Percentiles rank a stretch among this genome's conserved stretches.
phyloP scores from a whole-genome alignment of 2,329 filamentous ascomycete genomes.

The Paraconiothyrium sp. region DNA sequence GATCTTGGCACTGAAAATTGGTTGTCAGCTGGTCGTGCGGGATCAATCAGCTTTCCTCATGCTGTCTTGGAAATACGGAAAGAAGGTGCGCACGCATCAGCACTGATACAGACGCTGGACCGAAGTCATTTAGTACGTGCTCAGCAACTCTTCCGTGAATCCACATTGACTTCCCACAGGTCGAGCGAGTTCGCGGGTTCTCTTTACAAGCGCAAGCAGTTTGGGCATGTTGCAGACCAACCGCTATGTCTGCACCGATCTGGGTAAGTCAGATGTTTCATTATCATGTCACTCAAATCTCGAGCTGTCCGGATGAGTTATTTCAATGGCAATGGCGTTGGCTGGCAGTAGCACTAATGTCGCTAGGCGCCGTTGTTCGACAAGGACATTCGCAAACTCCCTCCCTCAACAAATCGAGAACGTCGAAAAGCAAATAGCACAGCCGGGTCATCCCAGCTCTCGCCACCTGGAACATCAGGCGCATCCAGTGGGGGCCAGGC shows the following conservation, averaged over 20 bases:
- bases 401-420: conserved; percentile 47
- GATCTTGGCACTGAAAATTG: conserved; percentile 45
- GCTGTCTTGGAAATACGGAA: conserved; percentile 61
- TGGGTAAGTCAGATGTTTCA: conserved; percentile 50
- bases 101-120: conserved; percentile 56
- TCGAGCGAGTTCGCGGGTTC: conserved; percentile 63
- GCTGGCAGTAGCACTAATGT: neutral
- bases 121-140: conserved; percentile 57
- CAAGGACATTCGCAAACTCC: conserved; percentile 63
- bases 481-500: conserved; percentile 52
- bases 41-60: conserved; percentile 56
- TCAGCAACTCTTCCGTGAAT: conserved; percentile 9
- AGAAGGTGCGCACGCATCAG: conserved; percentile 53
- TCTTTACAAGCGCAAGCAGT: conserved; percentile 64
- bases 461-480: conserved; percentile 46
- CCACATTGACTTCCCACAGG: conserved; percentile 41
- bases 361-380: conserved; percentile 53
- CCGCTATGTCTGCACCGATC: conserved; percentile 56
- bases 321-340: no score
- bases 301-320: neutral
- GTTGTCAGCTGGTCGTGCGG: conserved; percentile 34
- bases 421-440: conserved; percentile 38
- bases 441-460: conserved; percentile 34
- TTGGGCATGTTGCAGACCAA: conserved; percentile 57
- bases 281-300: neutral